Percentiles rank a stretch among this genome's conserved stretches.
phyloP scores from a whole-genome alignment of 306 rosid genomes.

The Cicer chorassanicum region DNA sequence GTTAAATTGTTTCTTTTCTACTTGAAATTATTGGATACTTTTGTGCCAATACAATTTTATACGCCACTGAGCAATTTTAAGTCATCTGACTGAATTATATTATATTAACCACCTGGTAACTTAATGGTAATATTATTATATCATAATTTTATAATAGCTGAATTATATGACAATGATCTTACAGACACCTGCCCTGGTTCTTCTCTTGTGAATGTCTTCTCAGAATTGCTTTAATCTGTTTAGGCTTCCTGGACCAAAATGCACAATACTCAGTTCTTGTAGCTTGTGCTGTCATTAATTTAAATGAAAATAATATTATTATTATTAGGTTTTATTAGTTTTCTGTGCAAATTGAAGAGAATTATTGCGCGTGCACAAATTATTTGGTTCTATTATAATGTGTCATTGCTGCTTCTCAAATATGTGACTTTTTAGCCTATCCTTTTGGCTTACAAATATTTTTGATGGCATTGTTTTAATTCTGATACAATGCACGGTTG shows the following conservation, averaged over 20 bases:
- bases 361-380: neutral
- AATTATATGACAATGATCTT: slow-evolving; percentile 16
- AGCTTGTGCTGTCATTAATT: slow-evolving; percentile 29
- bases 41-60: slow-evolving; percentile 16
- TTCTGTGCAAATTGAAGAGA: slow-evolving; percentile 21
- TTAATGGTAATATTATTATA: neutral
- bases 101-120: neutral
- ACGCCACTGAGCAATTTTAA: neutral
- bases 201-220: slow-evolving; percentile 13
- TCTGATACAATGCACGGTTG: slow-evolving; percentile 22
- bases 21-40: slow-evolving; percentile 24
- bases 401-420: slow-evolving; percentile 7
- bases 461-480: slow-evolving; percentile 30
- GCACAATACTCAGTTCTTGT: slow-evolving; percentile 16
- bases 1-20: slow-evolving; percentile 4
- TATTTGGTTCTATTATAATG: slow-evolving; percentile 13
- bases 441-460: slow-evolving; percentile 33
- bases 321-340: neutral
- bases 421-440: slow-evolving; percentile 23
- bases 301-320: neutral
- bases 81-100: slow-evolving; percentile 4
- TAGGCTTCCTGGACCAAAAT: slow-evolving; percentile 24
- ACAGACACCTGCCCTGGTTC: slow-evolving; percentile 15
- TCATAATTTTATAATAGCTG: slow-evolving; percentile 1
- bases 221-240: slow-evolving; percentile 23